A percentile compares a stretch with the other conserved stretches of the same genome.
These are phyloP conservation scores for Carnegiea gigantea DNA, from an alignment of 179 eudicot species.

Conservation along the genomic window DNA sequence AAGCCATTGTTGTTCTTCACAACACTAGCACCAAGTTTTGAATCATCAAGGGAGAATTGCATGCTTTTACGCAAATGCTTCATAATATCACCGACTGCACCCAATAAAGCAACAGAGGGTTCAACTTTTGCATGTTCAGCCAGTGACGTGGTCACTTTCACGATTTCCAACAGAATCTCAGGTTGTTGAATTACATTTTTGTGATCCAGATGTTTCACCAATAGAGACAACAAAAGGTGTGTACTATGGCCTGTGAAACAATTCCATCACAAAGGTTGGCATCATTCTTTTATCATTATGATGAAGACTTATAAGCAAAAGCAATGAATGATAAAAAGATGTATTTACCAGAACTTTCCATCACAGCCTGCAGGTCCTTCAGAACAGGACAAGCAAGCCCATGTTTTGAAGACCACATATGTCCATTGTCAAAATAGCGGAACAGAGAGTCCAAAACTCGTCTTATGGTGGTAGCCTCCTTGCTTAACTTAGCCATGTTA, in stretches of 20 bases:
- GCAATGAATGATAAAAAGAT: slow-evolving; percentile 8
- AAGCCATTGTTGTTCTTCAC: slow-evolving; percentile 68
- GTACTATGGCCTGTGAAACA: slow-evolving; percentile 69
- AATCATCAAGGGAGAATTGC: slow-evolving; percentile 71
- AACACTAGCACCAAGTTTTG: slow-evolving; percentile 65
- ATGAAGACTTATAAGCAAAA: not conserved
- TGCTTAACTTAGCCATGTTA: slow-evolving; percentile 94
- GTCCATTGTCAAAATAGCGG: slow-evolving; percentile 78
- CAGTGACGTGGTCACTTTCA: slow-evolving; percentile 67
- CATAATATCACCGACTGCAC: slow-evolving; percentile 84
- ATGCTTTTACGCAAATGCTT: slow-evolving; percentile 92
- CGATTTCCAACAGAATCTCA: slow-evolving; percentile 83
- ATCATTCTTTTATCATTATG: slow-evolving; percentile 3
- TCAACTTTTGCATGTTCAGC: slow-evolving; percentile 63
- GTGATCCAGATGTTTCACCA: slow-evolving; percentile 97
- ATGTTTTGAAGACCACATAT: slow-evolving; percentile 62
- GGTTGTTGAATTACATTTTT: slow-evolving; percentile 86
- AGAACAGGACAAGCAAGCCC: slow-evolving; percentile 88
- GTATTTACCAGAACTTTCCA: slow-evolving; percentile 74
- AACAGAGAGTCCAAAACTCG: slow-evolving; percentile 89
- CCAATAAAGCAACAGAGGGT: slow-evolving; percentile 73
- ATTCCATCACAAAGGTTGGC: slow-evolving; percentile 12
- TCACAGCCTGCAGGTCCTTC: slow-evolving; percentile 77
- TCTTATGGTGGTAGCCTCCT: slow-evolving; percentile 91
- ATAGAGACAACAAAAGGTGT: slow-evolving; percentile 70